A percentile compares a stretch with the other conserved stretches of the same genome.
These are phyloP conservation scores for Eucalyptus curtisii DNA, from an alignment of 345 rosid species.

Conservation along the genomic window DNA sequence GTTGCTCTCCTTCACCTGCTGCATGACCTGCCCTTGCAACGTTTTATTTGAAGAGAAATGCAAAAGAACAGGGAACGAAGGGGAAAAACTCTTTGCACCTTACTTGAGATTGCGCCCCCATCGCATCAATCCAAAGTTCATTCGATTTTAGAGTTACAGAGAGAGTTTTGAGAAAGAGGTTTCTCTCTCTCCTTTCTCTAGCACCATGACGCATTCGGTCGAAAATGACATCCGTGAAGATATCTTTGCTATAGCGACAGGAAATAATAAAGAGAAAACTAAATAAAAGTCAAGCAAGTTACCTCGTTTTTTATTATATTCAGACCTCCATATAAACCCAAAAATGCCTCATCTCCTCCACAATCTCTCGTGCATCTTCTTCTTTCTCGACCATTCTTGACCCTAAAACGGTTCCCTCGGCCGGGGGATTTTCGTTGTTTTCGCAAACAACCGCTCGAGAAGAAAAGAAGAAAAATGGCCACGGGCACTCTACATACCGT, in stretches of 20 bases:
- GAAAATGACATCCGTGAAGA: background rate
- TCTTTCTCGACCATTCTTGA: background rate
- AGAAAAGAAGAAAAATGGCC: slow-evolving; percentile 12
- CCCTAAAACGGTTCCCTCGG: too few species aligned
- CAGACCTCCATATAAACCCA: background rate
- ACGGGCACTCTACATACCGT: slow-evolving; percentile 32
- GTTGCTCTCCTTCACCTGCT: background rate
- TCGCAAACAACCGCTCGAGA: background rate
- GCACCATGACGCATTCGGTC: background rate
- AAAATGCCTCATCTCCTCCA: background rate
- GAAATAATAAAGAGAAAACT: background rate
- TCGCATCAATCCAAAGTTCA: background rate
- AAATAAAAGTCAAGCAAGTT: background rate
- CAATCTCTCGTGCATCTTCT: background rate
- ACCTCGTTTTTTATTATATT: too few species aligned
- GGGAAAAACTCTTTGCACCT: background rate
- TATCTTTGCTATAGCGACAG: background rate
- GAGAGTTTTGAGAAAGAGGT: background rate
- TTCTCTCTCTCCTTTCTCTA: background rate
- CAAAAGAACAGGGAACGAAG: background rate
- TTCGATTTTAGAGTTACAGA: background rate
- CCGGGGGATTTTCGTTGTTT: background rate
- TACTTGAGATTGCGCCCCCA: background rate
- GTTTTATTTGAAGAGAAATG: background rate
- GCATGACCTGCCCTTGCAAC: background rate